Percentiles rank a stretch among this genome's conserved stretches.
phyloP scores from a whole-genome alignment of 2,329 filamentous ascomycete species.

The Byssothecium circinans region DNA sequence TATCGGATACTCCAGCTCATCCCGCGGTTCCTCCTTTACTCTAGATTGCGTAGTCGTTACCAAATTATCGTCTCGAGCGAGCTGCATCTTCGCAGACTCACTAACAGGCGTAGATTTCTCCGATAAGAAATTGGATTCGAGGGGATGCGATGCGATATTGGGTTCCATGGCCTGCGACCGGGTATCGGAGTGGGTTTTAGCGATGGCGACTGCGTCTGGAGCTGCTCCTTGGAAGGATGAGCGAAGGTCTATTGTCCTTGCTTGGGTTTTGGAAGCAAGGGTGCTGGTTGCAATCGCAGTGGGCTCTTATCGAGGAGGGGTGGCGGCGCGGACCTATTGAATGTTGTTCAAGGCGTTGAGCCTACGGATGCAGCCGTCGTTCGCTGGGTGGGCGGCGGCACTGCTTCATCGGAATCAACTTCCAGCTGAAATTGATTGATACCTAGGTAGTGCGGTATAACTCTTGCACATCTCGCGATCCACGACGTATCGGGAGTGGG shows the following conservation, averaged over 20 bases:
- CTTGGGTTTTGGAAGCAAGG: constrained; percentile 8
- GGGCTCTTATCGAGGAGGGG: constrained; percentile 20
- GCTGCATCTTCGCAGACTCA: constrained; percentile 25
- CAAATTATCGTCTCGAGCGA: constrained; percentile 38
- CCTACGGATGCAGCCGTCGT: constrained; percentile 6
- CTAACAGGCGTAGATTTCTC: constrained; percentile 23
- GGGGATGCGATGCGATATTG: constrained; percentile 22
- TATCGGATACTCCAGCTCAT: constrained; percentile 20
- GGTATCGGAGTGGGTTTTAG: background rate
- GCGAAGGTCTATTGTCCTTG: constrained; percentile 19
- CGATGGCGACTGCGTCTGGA: background rate
- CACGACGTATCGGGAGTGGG: constrained; percentile 19
- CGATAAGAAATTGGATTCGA: constrained; percentile 5
- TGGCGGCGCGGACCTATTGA: background rate
- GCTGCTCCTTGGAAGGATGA: constrained; percentile 17
- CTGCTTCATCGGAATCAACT: constrained; percentile 20
- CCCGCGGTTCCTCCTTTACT: constrained; percentile 5
- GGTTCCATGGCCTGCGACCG: constrained; percentile 10
- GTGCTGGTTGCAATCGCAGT: constrained; percentile 21
- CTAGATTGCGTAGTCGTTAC: constrained; percentile 25
- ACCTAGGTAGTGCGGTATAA: background rate
- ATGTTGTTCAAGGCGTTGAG: background rate
- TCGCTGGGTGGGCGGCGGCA: constrained; percentile 13
- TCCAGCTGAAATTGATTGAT: constrained; percentile 18
- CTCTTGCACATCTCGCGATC: constrained; percentile 9